Evolutionary conservation across 768 basidiomycete species (phyloP).

Genomic region (Russula compacta): DNA sequence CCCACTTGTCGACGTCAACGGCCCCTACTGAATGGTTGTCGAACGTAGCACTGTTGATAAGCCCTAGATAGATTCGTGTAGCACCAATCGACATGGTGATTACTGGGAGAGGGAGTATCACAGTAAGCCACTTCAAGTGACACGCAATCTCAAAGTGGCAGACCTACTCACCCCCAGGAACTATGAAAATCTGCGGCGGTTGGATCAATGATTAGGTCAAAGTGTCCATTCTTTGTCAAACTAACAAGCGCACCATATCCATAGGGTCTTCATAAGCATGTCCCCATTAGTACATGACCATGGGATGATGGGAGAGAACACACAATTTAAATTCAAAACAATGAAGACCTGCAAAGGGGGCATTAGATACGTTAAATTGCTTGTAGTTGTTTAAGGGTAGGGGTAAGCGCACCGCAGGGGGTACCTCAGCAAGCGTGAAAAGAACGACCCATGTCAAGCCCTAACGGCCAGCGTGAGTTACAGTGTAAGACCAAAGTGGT

Average conservation of each 20-base stretch:
- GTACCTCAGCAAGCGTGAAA: background rate
- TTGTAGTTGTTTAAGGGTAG: background rate
- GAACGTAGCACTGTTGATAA: background rate
- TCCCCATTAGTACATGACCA: background rate
- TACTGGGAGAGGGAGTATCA: background rate
- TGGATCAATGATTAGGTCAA: background rate
- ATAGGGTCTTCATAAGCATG: background rate
- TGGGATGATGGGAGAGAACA: background rate
- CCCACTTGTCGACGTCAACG: too few relatives aligned
- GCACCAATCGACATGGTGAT: background rate
- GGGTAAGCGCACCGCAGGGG: background rate
- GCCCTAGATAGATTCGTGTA: background rate
- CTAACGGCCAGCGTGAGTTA: background rate
- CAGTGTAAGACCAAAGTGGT: background rate
- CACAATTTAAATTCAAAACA: background rate
- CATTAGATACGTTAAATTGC: background rate
- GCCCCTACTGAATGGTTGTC: background rate
- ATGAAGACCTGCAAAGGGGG: background rate
- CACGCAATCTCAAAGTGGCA: too few relatives aligned
- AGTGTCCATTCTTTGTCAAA: background rate
- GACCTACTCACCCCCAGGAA: background rate
- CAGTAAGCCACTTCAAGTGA: background rate
- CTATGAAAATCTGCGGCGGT: background rate
- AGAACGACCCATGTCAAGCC: background rate
- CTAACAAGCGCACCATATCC: background rate